Evolutionary conservation across 2,329 filamentous ascomycete genomes (phyloP).

Genomic region (Fusarium longipes): DNA sequence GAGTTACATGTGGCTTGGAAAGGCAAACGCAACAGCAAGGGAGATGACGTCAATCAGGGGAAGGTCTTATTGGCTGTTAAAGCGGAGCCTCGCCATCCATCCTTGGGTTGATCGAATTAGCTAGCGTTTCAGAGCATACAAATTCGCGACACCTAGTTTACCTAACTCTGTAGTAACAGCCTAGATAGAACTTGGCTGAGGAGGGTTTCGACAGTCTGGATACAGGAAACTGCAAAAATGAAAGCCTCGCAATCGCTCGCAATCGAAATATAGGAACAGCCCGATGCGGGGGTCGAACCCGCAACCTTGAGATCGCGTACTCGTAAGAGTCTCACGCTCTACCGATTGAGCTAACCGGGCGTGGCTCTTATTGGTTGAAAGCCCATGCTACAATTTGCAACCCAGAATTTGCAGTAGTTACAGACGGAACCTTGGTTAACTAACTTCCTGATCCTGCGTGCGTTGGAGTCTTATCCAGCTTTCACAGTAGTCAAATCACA

Average conservation of each 20-base stretch:
- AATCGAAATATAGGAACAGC: constrained; percentile 45
- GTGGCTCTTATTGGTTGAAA: constrained; percentile 42
- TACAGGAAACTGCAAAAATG: constrained; percentile 5
- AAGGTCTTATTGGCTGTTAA: constrained; percentile 24
- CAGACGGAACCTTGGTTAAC: too few relatives aligned
- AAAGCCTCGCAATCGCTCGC: constrained; percentile 24
- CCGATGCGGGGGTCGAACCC: constrained; percentile 63
- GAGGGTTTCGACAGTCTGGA: too few relatives aligned
- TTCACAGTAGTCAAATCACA: not conserved
- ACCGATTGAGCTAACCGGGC: constrained; percentile 55
- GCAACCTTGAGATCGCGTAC: constrained; percentile 63
- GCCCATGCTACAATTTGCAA: not conserved
- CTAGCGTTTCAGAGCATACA: not conserved
- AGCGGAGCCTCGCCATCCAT: constrained; percentile 14
- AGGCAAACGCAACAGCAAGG: constrained; percentile 5
- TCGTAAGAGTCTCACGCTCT: constrained; percentile 75
- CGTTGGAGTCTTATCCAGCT: not conserved
- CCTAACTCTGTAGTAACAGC: too few relatives aligned
- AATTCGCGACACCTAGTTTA: too few relatives aligned
- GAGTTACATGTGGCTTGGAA: constrained; percentile 6
- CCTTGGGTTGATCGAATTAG: not conserved
- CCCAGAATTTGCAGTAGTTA: not conserved
- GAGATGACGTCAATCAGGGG: constrained; percentile 22
- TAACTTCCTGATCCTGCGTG: too few relatives aligned
- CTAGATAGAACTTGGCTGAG: too few relatives aligned